Conservation (phyloP, 345 rosid genomes). For the Acer saccharum region DNA sequence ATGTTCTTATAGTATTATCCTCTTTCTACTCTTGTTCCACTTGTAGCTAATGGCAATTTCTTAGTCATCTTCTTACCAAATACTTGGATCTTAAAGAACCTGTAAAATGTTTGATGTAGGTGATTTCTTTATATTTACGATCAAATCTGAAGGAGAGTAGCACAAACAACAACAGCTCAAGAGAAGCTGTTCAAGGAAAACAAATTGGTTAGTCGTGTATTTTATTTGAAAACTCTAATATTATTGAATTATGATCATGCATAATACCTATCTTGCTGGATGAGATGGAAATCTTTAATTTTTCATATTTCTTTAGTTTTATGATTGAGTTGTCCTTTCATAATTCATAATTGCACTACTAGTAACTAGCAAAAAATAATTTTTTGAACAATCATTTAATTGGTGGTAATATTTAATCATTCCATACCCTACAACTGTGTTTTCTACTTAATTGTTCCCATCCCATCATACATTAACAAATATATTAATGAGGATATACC, state of each 20-base stretch:
- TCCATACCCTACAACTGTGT: background rate
- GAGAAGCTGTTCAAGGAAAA: constrained; percentile 30
- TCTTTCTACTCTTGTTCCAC: background rate
- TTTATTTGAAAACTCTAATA: constrained; percentile 13
- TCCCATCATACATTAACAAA: background rate
- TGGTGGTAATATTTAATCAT: background rate
- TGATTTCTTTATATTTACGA: constrained; percentile 73
- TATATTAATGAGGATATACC: background rate
- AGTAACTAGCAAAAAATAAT: background rate
- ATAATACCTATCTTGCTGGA: background rate
- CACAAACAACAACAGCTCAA: constrained; percentile 20
- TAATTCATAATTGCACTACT: background rate
- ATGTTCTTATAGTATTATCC: background rate
- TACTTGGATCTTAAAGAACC: constrained; percentile 7
- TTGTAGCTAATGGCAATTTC: background rate
- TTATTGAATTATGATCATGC: constrained; percentile 3
- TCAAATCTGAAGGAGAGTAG: constrained; percentile 57
- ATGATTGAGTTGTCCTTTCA: background rate
- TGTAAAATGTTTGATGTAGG: constrained; percentile 54
- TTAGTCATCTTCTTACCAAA: constrained; percentile 11
- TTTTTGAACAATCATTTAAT: background rate
- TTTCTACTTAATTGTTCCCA: background rate
- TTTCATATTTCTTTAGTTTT: background rate
- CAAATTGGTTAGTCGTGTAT: constrained; percentile 39
- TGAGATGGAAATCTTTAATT: background rate